Evolutionary conservation across 2,329 filamentous ascomycete species (phyloP).

Genomic region (Calonectria hawksworthii): DNA sequence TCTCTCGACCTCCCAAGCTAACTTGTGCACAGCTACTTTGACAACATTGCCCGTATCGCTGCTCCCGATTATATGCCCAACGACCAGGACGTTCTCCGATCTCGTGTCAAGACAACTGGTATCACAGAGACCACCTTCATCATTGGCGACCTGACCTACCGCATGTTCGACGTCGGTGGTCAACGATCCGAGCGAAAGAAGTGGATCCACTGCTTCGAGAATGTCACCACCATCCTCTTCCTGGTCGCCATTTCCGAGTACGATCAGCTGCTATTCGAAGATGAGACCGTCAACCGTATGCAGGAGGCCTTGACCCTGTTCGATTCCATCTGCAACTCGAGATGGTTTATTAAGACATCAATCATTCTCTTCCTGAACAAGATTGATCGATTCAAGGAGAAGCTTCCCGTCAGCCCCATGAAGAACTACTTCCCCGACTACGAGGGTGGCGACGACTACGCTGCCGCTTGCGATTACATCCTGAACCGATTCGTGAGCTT

Average conservation of each 20-base stretch:
- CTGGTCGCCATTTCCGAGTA: conserved; percentile 97
- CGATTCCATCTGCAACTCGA: conserved; percentile 88
- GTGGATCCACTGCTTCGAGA: conserved; percentile 99
- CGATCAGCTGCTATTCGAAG: conserved; percentile 95
- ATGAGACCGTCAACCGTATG: conserved; percentile 97
- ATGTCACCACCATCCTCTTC: conserved; percentile 97
- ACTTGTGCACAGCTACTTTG: conserved; percentile 84
- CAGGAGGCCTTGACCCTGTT: conserved; percentile 89
- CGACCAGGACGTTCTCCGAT: conserved; percentile 94
- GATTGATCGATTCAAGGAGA: conserved; percentile 91
- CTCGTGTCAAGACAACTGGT: conserved; percentile 97
- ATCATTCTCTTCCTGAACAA: conserved; percentile 94
- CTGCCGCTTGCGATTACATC: conserved; percentile 97
- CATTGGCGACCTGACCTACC: conserved; percentile 93
- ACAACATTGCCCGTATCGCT: conserved; percentile 92
- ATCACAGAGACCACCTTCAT: conserved; percentile 98
- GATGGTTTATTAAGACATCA: conserved; percentile 92
- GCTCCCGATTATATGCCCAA: conserved; percentile 94
- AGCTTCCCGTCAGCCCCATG: conserved; percentile 85
- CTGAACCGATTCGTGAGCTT: conserved; percentile 98
- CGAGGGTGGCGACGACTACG: conserved; percentile 96
- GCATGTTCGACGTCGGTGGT: conserved; percentile 98
- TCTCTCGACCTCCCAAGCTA: conserved; percentile 42
- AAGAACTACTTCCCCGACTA: conserved; percentile 92
- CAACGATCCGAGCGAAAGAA: conserved; percentile 98